Base-by-base conservation (phyloP, 805 yeast genomes). In the Cyberlindnera japonica region DNA sequence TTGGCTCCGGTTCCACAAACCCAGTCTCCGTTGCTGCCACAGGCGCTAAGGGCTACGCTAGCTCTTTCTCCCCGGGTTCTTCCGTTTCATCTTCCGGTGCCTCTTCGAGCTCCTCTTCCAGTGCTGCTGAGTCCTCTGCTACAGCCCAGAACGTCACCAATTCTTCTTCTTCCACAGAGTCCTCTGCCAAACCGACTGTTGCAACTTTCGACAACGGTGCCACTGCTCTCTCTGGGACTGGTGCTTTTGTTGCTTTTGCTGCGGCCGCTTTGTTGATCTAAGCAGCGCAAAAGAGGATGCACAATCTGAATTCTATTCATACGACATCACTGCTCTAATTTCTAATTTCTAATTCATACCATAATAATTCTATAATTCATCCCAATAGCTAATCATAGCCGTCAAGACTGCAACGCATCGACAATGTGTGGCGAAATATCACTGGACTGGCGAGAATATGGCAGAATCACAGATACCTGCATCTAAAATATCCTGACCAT, bases 171-270 rank as follows among this genome's bases (percentile, higher is more conserved):
- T 19, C 35, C 28, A 11, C 43, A 20, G 50, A 53, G 39, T 50
- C 57, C 33, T 47, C 55, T 38, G 46, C 40, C 33, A 47, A 53
- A n/a, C 57, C 66, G 47, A 63, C 64, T 21, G 40, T 57, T 25
- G 51, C 38, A 27, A 40, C 43, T 11, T 40, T 35, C 19, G 32
- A 29, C 16, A 29, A 29, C 33, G 39, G 35, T 23, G 43, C 35
- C 15, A 35, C 35, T 19, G 43, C 34, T 25, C 21, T 34, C 15
- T 34, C 43, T 24, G 43, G 42, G 22, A 22, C 37, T 24, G 38
- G 42, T 33, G 21, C 15, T 12, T 31, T 20, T 22, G 31, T 26
- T 20, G 36, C 28, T n/a, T 29, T 32, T 21, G 38, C 37, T 20
- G 39, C 34, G 16, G 42, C 39, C 13, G 34, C 37, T 23, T 11